Evolutionary conservation across 495 filamentous ascomycete species (phyloP), one percentile per base, ranked within the genome.

Genomic region (Lophiotrema nucula): DNA sequence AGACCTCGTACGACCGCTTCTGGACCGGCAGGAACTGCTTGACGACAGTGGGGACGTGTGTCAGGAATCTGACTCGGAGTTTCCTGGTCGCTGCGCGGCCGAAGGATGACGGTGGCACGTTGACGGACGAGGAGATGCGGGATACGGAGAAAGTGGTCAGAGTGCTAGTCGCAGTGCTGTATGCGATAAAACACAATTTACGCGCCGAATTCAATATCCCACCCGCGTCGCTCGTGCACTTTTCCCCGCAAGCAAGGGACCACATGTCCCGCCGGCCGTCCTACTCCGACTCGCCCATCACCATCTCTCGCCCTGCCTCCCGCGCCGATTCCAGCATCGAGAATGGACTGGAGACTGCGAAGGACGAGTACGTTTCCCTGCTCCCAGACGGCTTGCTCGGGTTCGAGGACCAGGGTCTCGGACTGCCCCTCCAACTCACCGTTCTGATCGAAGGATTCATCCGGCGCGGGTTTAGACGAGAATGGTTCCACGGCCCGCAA

Each of bases 161-260:
- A 22, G 78, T 86, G 47, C 74, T 89, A 18, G 77, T 89, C 58
- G 87, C 85, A 2, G 82, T 90, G 16, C 79, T 87, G n/a, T 89
- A 83, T 59, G 83, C 87, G 0, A 78, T 88, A 21, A 90, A 89
- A 65, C 87, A 88, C 64, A 85, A 89, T 70, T 73, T 90, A 0
- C 80, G 87, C 42, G 84, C 85, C 0, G 86, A 88, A 67, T 90
- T 84, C 35, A 73, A 68, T 27, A 44, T 60, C 50, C 56, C 64
- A 15, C 57, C 57, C 22, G 57, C 49, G 28, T 33, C 22, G n/a
- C 19, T 61, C 11, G 47, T 22, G 31, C 11, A 43, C 39, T 19
- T 2, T 21, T 26, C 25, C 6, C 46, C 46, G 6, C 46, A 19
- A 2, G 18, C 46, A 3, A 12, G 18, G 2, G 8, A 6, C 12